A percentile compares a stretch with the other conserved stretches of the same genome.
Evolutionary conservation across 1,284 basidiomycete genomes (phyloP).

Genomic region (Apiotrichum akiyoshidainum): DNA sequence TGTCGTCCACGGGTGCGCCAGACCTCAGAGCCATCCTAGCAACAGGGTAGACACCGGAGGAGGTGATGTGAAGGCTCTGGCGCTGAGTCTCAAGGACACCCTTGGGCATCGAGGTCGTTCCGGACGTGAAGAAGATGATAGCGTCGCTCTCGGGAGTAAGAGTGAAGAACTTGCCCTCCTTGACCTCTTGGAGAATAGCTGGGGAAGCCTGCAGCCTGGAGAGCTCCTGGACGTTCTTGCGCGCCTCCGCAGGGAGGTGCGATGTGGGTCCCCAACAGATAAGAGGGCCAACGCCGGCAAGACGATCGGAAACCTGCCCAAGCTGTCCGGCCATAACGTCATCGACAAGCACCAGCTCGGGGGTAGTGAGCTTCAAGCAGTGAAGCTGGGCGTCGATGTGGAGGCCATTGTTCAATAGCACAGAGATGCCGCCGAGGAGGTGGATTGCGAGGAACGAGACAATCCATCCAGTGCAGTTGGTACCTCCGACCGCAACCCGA

Average conservation of each 20-base stretch:
- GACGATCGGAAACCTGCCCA: conserved; percentile 8
- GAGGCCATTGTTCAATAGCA: conserved; percentile 39
- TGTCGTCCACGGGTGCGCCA: conserved; percentile 19
- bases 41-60: conserved; percentile 27
- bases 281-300: conserved; percentile 9
- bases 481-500: conserved; percentile 39
- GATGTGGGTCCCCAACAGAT: conserved; percentile 4
- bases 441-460: conserved; percentile 38
- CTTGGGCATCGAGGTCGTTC: conserved; percentile 41
- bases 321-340: conserved; percentile 28
- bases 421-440: conserved; percentile 39
- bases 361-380: conserved; percentile 29
- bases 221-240: conserved; percentile 3
- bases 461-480: conserved; percentile 40
- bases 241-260: conserved; percentile 3
- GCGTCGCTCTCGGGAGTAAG: conserved; percentile 41
- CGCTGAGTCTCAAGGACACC: conserved; percentile 45
- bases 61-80: conserved; percentile 33
- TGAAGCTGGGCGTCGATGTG: conserved; percentile 30
- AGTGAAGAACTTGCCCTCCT: conserved; percentile 16
- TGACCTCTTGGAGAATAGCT: conserved; percentile 2
- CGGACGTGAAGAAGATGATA: conserved; percentile 45
- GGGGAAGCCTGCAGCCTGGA: neutral
- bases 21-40: conserved; percentile 33
- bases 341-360: conserved; percentile 35